Conservation (phyloP, 2,329 filamentous ascomycete species). For the Botrytis deweyae region DNA sequence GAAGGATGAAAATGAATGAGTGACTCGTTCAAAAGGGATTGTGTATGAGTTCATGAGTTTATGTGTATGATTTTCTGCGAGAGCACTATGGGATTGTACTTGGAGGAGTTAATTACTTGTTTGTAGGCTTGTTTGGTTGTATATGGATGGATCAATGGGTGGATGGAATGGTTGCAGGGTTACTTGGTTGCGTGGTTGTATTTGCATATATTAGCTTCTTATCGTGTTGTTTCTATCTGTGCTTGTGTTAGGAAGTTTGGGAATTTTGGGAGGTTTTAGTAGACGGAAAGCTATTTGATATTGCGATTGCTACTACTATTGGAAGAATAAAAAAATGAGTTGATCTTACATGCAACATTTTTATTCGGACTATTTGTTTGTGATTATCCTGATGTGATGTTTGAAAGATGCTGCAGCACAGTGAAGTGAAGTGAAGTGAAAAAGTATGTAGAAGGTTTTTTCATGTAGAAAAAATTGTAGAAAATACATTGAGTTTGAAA, state of each 20-base stretch:
- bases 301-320: background rate
- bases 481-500: background rate
- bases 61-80: background rate
- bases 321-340: background rate
- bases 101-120: background rate
- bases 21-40: background rate
- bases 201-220: background rate
- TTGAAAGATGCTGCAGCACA: background rate
- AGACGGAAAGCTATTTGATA: background rate
- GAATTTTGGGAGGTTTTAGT: background rate
- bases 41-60: background rate
- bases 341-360: background rate
- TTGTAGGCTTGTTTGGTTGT: background rate
- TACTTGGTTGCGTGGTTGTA: background rate
- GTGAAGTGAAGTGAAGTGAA: background rate
- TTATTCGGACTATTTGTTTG: background rate
- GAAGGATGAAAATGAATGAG: conserved; percentile 48
- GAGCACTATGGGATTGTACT: background rate
- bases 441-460: background rate
- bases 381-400: background rate
- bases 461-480: background rate
- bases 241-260: background rate
- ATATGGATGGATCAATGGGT: background rate
- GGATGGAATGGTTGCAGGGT: background rate
- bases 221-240: background rate